phyloP scores from a whole-genome alignment of 208 protist genomes.

The Acanthamoeba healyi region DNA sequence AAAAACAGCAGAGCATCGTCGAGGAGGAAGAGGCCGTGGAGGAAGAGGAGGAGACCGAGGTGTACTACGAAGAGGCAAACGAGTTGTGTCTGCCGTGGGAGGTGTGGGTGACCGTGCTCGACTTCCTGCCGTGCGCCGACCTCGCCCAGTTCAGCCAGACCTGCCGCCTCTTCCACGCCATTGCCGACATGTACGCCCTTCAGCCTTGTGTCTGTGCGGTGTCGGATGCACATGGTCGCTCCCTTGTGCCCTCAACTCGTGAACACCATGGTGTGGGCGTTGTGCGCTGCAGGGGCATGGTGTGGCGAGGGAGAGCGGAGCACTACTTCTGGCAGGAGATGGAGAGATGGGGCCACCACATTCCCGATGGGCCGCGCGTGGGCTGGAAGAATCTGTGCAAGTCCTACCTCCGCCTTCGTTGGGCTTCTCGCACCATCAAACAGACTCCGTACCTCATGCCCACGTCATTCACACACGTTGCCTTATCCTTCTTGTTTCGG shows the following conservation, averaged over 20 bases:
- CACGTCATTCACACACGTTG: no score
- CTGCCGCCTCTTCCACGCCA: background rate
- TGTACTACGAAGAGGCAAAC: background rate
- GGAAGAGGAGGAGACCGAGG: background rate
- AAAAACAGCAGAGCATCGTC: no score
- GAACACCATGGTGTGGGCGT: background rate
- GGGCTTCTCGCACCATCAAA: no score
- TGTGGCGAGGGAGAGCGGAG: background rate
- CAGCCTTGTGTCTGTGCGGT: no score
- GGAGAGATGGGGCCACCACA: background rate
- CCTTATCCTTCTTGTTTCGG: no score
- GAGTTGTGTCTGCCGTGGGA: background rate
- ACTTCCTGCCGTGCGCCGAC: background rate
- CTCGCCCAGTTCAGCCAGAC: background rate
- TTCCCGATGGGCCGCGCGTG: background rate
- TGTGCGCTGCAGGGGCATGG: background rate
- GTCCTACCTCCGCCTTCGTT: background rate
- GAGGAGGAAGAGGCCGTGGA: conserved; percentile 1
- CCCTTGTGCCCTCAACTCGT: background rate
- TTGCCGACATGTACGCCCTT: background rate
- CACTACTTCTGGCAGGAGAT: background rate
- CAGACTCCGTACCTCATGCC: no score
- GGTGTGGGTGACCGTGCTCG: conserved; percentile 1
- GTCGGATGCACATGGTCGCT: no score
- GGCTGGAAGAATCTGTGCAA: background rate